A percentile compares a stretch with the other conserved stretches of the same genome.
Conservation (phyloP, 1,284 basidiomycete genomes). For the Cryptococcus sp. region DNA sequence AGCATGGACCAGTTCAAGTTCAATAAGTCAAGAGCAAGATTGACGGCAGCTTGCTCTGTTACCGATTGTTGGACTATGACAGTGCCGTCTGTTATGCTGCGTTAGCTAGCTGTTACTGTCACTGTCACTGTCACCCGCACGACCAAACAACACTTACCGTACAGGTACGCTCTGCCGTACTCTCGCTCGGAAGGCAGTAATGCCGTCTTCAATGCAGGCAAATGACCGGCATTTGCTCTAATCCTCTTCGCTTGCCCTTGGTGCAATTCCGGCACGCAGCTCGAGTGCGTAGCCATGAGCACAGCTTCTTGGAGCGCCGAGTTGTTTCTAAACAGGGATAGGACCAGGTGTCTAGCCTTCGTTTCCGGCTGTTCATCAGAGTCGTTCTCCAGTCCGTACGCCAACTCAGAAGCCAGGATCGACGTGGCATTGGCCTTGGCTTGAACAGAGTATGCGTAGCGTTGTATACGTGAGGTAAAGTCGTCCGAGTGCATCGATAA, state of each 20-base stretch:
- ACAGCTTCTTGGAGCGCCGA: conserved; percentile 41
- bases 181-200: conserved; percentile 68
- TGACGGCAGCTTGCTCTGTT: conserved; percentile 50
- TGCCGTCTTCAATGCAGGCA: conserved; percentile 60
- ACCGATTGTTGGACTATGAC: conserved; percentile 40
- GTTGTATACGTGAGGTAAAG: conserved; percentile 40
- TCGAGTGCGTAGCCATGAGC: conserved; percentile 30
- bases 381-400: conserved; percentile 28
- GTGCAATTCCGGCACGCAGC: conserved; percentile 43
- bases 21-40: conserved; percentile 51
- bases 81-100: conserved; percentile 34
- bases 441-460: conserved; percentile 65
- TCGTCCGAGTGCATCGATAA: conserved; percentile 41
- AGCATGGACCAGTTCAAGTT: conserved; percentile 71
- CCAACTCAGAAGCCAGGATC: conserved; percentile 38
- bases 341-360: conserved; percentile 33
- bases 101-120: neutral
- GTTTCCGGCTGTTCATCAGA: conserved; percentile 28
- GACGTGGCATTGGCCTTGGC: conserved; percentile 46
- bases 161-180: conserved; percentile 78
- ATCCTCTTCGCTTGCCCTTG: conserved; percentile 30
- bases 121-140: neutral
- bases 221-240: conserved; percentile 34
- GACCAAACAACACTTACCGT: conserved; percentile 48
- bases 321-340: conserved; percentile 46